Conservation (phyloP, 371 early-diverging fungal genomes). For the Saksenaea oblongispora region DNA sequence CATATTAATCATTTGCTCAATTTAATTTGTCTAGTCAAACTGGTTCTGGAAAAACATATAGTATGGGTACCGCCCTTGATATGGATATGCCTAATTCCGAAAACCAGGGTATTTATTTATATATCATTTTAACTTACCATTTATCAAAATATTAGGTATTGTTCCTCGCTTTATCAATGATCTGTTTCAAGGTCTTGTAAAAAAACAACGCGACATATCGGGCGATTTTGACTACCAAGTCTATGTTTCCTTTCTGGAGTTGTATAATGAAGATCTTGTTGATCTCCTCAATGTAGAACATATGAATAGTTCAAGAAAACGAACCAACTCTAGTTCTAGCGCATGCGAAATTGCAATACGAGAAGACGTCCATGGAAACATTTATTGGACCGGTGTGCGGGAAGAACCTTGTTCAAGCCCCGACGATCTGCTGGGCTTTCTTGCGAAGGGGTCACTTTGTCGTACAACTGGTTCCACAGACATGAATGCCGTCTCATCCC, state of each 20-base stretch:
- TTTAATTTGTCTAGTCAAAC: conserved; percentile 62
- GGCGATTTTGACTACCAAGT: conserved; percentile 56
- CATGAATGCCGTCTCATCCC: conserved; percentile 95
- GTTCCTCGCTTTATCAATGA: conserved; percentile 84
- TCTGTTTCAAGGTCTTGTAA: conserved; percentile 51
- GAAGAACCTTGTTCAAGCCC: conserved; percentile 78
- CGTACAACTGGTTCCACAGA: conserved; percentile 96
- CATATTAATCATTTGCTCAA: not conserved
- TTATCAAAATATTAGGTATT: conserved; percentile 59
- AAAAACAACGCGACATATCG: not conserved
- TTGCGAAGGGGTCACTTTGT: conserved; percentile 79
- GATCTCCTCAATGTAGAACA: conserved; percentile 70
- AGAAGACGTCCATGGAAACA: conserved; percentile 90
- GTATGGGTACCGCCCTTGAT: conserved; percentile 89
- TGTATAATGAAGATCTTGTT: conserved; percentile 97
- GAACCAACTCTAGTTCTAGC: not conserved
- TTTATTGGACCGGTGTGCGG: conserved; percentile 87
- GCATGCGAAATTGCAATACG: conserved; percentile 62
- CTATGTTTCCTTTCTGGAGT: conserved; percentile 84
- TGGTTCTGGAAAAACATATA: conserved; percentile 96
- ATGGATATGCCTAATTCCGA: conserved; percentile 33
- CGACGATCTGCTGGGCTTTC: conserved; percentile 72
- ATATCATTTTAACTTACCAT: not conserved
- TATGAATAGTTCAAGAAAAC: not conserved
- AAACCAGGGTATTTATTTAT: conserved; percentile 21